Conservation (phyloP, 2,329 filamentous ascomycete genomes). For the Hymenoscyphus salicellus region DNA sequence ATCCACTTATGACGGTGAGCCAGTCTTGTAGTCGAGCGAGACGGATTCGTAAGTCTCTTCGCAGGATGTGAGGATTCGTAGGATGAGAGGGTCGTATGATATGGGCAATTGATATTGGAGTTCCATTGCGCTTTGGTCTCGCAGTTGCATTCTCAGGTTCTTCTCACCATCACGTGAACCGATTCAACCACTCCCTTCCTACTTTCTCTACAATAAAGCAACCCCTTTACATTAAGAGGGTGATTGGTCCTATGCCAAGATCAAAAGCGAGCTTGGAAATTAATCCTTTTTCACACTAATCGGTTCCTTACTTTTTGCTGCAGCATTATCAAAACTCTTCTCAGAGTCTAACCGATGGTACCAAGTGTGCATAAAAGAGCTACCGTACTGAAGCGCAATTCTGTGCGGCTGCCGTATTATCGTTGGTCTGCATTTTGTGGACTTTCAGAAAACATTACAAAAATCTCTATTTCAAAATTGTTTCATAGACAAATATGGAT, state of each 20-base stretch:
- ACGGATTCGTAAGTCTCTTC: conserved; percentile 16
- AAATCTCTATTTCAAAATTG: too few species aligned
- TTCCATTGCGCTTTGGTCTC: not conserved
- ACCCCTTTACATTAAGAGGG: not conserved
- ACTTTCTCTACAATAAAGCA: not conserved
- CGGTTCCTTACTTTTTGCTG: not conserved
- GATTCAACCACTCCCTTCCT: not conserved
- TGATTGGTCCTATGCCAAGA: not conserved
- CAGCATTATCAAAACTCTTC: not conserved
- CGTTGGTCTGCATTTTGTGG: too few species aligned
- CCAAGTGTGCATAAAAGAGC: not conserved
- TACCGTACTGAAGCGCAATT: not conserved
- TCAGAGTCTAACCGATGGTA: not conserved
- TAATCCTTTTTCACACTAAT: not conserved
- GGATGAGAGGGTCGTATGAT: conserved; percentile 30
- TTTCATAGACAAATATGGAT: not conserved
- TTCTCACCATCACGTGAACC: not conserved
- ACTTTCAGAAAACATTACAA: not conserved
- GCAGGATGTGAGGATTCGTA: conserved; percentile 21
- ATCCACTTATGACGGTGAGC: conserved; percentile 17
- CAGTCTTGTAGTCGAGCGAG: conserved; percentile 15
- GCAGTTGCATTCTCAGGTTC: not conserved
- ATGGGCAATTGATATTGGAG: conserved; percentile 11
- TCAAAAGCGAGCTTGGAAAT: not conserved
- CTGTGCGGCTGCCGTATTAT: not conserved